Percentiles rank a stretch among this genome's conserved stretches.
Evolutionary conservation across 179 eudicot species (phyloP).

Genomic region (Carnegiea gigantea): DNA sequence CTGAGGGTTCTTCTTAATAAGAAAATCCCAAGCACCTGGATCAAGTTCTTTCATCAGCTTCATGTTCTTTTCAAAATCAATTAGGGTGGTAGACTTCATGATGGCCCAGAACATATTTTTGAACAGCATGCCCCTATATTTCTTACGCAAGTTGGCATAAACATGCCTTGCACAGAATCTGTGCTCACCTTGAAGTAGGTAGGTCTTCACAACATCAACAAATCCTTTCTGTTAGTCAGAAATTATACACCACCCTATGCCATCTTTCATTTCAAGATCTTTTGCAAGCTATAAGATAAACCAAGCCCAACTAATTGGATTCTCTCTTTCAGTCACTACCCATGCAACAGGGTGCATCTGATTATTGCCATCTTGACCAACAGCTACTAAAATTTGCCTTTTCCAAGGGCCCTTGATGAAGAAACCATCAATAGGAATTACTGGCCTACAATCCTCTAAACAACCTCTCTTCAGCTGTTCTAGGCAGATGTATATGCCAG

Average conservation of each 20-base stretch:
- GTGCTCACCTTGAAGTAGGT: neutral
- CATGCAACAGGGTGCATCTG: too few relatives aligned
- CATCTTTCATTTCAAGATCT: neutral
- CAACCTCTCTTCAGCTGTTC: too few relatives aligned
- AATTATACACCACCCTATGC: neutral
- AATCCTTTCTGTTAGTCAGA: neutral
- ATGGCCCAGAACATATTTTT: neutral
- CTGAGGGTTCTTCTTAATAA: neutral
- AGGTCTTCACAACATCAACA: neutral
- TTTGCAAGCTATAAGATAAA: neutral
- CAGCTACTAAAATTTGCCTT: too few relatives aligned
- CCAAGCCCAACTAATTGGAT: neutral
- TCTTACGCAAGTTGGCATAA: neutral
- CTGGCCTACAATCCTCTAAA: too few relatives aligned
- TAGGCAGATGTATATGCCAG: too few relatives aligned
- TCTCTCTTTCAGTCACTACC: neutral
- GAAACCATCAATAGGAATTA: too few relatives aligned
- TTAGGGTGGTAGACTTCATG: neutral
- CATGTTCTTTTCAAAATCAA: neutral
- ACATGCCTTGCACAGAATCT: neutral
- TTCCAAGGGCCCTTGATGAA: too few relatives aligned
- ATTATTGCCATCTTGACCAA: too few relatives aligned
- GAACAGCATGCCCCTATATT: too few relatives aligned
- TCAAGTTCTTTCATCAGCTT: neutral
- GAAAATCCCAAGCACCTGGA: neutral